Percentiles rank a stretch among this genome's conserved stretches.
phyloP scores from a whole-genome alignment of 805 yeast species.

The Lachancea sp. region DNA sequence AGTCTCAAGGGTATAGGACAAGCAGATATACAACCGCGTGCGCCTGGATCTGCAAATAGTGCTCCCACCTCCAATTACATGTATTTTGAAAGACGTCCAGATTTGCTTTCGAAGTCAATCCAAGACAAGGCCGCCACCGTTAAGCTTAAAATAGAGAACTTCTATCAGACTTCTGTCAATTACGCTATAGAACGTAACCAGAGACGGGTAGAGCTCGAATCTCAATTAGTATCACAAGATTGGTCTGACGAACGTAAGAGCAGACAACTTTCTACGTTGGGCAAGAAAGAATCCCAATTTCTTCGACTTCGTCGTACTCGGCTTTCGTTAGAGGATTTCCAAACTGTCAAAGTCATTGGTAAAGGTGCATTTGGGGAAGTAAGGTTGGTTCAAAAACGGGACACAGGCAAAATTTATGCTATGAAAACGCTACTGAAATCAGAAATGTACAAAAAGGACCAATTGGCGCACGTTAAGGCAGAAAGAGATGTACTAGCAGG shows the following conservation, averaged over 20 bases:
- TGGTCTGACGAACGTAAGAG: conserved; percentile 81
- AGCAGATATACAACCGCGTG: conserved; percentile 9
- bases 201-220: conserved; percentile 80
- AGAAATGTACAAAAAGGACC: conserved; percentile 94
- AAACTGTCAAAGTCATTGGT: conserved; percentile 83
- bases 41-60: conserved; percentile 14
- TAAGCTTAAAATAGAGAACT: conserved; percentile 75
- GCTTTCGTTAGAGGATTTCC: conserved; percentile 74
- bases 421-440: conserved; percentile 88
- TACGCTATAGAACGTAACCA: conserved; percentile 96
- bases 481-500: conserved; percentile 94
- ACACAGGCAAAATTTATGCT: conserved; percentile 84
- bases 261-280: conserved; percentile 74
- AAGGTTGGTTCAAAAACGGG: conserved; percentile 84
- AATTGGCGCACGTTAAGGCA: conserved; percentile 90
- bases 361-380: conserved; percentile 99
- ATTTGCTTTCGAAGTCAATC: conserved; percentile 58
- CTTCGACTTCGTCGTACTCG: conserved; percentile 80
- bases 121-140: conserved; percentile 83
- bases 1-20: conserved; percentile 20
- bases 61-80: conserved; percentile 45
- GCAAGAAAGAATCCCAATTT: conserved; percentile 83
- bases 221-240: conserved; percentile 56
- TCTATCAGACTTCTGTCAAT: conserved; percentile 74
- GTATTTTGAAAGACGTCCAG: conserved; percentile 78